Evolutionary conservation across 108 stramenopile species (phyloP).

Genomic region (Cyclostephanos tholiformis): DNA sequence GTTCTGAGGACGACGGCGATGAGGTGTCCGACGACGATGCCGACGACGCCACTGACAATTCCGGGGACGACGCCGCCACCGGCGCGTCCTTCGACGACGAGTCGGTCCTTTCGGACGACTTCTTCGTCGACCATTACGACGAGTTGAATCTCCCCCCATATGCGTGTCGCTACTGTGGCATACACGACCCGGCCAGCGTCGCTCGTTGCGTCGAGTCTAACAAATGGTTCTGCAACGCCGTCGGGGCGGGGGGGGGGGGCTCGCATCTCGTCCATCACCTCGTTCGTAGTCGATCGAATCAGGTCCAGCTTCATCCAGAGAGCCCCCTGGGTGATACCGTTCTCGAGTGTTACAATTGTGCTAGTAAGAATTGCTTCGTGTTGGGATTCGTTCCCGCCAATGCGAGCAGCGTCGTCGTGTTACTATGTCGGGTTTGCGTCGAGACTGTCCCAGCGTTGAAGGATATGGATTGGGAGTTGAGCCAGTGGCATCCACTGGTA

Average conservation of each 20-base stretch:
- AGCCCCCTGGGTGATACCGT: conserved; percentile 94
- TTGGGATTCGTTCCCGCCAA: conserved; percentile 97
- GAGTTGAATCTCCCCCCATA: conserved; percentile 82
- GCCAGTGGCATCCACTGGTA: conserved; percentile 95
- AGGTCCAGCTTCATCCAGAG: conserved; percentile 88
- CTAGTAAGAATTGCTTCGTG: conserved; percentile 93
- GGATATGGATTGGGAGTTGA: conserved; percentile 98
- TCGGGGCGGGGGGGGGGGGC: conserved; percentile 74
- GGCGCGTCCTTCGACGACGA: conserved; percentile 40
- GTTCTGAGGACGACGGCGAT: conserved; percentile 36
- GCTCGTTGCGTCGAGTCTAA: conserved; percentile 92
- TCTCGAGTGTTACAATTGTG: conserved; percentile 98
- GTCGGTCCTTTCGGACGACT: conserved; percentile 51
- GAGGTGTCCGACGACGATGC: conserved; percentile 44
- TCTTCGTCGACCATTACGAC: conserved; percentile 78
- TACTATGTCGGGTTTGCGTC: conserved; percentile 96
- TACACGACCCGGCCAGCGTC: conserved; percentile 94
- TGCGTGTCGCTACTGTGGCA: conserved; percentile 96
- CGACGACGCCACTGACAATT: conserved; percentile 21
- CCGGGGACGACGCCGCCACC: conserved; percentile 44
- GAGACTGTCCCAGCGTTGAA: conserved; percentile 91
- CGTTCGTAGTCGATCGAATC: conserved; percentile 74
- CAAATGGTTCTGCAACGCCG: conserved; percentile 98
- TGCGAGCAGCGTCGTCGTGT: conserved; percentile 84
- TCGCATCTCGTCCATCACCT: conserved; percentile 97